A percentile compares a stretch with the other conserved stretches of the same genome.
These are phyloP conservation scores for Penicillium tannophilum DNA, from an alignment of 495 filamentous ascomycete species.

Conservation along the genomic window DNA sequence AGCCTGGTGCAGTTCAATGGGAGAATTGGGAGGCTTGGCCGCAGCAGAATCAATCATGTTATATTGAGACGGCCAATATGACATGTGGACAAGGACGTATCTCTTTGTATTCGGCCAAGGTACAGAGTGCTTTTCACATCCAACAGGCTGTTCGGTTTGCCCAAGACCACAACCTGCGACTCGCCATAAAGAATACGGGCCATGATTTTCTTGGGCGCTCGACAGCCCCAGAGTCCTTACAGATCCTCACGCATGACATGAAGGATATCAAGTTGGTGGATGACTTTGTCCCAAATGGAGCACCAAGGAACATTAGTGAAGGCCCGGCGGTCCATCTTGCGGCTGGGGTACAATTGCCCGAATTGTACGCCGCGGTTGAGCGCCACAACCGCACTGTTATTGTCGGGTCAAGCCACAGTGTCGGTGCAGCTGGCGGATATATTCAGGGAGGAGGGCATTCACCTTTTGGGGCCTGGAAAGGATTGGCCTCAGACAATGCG, in stretches of 20 bases:
- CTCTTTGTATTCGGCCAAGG: constrained; percentile 43
- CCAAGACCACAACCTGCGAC: constrained; percentile 38
- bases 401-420: constrained; percentile 23
- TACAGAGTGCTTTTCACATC: constrained; percentile 31
- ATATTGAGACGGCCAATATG: constrained; percentile 48
- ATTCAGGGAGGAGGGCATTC: constrained; percentile 61
- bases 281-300: constrained; percentile 29
- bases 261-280: constrained; percentile 39
- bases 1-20: constrained; percentile 45
- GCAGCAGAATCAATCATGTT: constrained; percentile 55
- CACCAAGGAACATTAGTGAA: constrained; percentile 10
- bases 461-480: constrained; percentile 37
- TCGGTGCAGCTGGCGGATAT: constrained; percentile 49
- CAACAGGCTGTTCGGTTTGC: constrained; percentile 39
- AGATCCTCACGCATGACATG: constrained; percentile 56
- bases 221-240: constrained; percentile 52
- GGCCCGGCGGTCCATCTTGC: constrained; percentile 51
- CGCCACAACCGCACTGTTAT: constrained; percentile 18
- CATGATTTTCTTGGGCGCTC: constrained; percentile 56
- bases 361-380: constrained; percentile 44
- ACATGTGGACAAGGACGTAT: constrained; percentile 35
- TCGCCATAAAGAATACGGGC: constrained; percentile 61
- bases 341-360: constrained; percentile 52
- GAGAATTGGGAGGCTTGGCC: constrained; percentile 54
- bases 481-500: constrained; percentile 38